Conservation (phyloP, 2,329 filamentous ascomycete species). For the Ascochyta clinopodiicola region DNA sequence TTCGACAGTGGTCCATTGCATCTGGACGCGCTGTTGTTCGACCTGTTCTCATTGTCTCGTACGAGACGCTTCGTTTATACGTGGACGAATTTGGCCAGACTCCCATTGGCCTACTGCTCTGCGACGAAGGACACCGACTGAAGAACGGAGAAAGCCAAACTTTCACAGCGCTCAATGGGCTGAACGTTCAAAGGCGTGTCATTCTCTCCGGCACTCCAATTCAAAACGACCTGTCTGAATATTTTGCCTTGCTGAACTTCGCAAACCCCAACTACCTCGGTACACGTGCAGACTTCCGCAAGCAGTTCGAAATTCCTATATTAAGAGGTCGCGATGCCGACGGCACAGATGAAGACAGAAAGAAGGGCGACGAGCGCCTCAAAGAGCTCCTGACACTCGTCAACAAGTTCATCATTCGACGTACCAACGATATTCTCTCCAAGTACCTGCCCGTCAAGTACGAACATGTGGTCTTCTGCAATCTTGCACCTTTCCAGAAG, state of each 20-base stretch:
- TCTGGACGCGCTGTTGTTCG: constrained; percentile 87
- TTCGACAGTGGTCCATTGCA: constrained; percentile 93
- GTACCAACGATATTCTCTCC: constrained; percentile 96
- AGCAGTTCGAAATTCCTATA: constrained; percentile 92
- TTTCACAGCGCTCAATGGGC: constrained; percentile 85
- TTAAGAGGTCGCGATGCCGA: constrained; percentile 88
- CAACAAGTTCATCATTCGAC: constrained; percentile 97
- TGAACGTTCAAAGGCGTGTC: constrained; percentile 89
- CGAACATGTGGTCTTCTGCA: constrained; percentile 98
- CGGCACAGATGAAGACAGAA: constrained; percentile 80
- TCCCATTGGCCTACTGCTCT: constrained; percentile 89
- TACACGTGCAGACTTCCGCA: constrained; percentile 88
- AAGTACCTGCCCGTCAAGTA: constrained; percentile 99
- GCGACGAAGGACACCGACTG: constrained; percentile 93
- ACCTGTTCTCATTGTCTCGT: constrained; percentile 96
- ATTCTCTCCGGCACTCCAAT: constrained; percentile 97
- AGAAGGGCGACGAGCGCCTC: constrained; percentile 83
- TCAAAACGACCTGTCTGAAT: constrained; percentile 97
- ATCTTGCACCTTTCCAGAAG: constrained; percentile 88
- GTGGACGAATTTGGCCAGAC: constrained; percentile 88
- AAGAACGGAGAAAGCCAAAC: constrained; percentile 98
- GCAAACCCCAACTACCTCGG: constrained; percentile 93
- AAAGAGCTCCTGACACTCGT: constrained; percentile 81
- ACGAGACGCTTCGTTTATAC: constrained; percentile 92
- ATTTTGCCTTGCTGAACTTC: constrained; percentile 94